Conservation (phyloP, 495 filamentous ascomycete species). For the Pyronema omphalodes region DNA sequence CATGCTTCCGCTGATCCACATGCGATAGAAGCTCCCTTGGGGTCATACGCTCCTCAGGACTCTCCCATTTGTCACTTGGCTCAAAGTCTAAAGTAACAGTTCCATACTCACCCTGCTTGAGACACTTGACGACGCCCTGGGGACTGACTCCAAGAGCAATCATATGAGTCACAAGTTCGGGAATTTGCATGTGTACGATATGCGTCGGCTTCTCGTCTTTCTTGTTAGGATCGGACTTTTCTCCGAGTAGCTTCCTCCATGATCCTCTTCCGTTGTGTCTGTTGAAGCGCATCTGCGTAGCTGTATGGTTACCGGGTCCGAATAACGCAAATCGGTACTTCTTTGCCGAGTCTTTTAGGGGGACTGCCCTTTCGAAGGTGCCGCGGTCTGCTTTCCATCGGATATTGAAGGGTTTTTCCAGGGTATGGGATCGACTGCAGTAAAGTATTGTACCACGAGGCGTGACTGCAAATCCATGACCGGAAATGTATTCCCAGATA, state of each 20-base stretch:
- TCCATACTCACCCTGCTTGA: slow-evolving; percentile 3
- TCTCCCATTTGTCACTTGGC: not conserved
- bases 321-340: not conserved
- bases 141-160: not conserved
- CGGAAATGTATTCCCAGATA: not conserved
- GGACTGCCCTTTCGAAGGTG: not conserved
- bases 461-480: not conserved
- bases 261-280: not conserved
- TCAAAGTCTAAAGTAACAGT: not conserved
- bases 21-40: not conserved
- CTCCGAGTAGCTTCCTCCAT: not conserved
- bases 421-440: not conserved
- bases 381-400: not conserved
- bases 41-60: not conserved
- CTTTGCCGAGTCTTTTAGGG: not conserved
- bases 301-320: slow-evolving; percentile 1
- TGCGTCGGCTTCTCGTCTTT: not conserved
- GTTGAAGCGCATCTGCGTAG: not conserved
- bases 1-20: not conserved
- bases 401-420: not conserved
- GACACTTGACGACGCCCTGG: not conserved
- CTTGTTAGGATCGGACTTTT: not conserved
- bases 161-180: slow-evolving; percentile 1
- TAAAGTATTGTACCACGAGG: not conserved
- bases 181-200: slow-evolving; percentile 1